A percentile compares a stretch with the other conserved stretches of the same genome.
Conservation (phyloP, 352 stramenopile species). For the Vaucheria bursata region DNA sequence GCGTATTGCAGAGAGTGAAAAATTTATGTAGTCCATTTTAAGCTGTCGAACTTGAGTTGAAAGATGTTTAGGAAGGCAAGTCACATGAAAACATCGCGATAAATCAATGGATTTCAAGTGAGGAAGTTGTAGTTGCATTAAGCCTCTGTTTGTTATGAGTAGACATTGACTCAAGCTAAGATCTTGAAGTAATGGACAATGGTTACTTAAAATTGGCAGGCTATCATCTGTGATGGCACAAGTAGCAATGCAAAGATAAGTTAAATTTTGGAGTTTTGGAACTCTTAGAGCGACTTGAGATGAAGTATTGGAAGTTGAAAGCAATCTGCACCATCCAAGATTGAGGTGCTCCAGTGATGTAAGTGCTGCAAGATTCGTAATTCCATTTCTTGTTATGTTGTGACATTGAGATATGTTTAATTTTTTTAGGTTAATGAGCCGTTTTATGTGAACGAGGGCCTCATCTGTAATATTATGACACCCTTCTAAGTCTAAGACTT, state of each 20-base stretch:
- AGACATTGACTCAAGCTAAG: neutral
- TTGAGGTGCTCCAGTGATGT: neutral
- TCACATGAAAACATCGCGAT: too few species aligned
- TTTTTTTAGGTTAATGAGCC: neutral
- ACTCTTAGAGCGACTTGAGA: too few species aligned
- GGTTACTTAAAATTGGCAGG: neutral
- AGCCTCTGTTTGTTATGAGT: neutral
- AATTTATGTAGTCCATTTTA: too few species aligned
- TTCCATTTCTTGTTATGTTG: neutral
- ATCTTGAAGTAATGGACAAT: neutral
- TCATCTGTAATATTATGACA: neutral
- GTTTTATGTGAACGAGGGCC: neutral
- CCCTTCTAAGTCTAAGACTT: neutral
- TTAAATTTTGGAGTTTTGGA: too few species aligned
- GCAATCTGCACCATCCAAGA: constrained; percentile 4
- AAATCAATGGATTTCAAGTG: too few species aligned
- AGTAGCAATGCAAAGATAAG: too few species aligned
- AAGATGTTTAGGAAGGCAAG: too few species aligned
- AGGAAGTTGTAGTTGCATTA: too few species aligned
- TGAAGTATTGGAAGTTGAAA: too few species aligned
- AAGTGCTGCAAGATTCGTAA: neutral
- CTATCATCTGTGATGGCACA: neutral
- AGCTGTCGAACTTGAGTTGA: too few species aligned
- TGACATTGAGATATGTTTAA: neutral
- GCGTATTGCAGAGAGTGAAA: too few species aligned